Base-by-base conservation (phyloP, 2,329 filamentous ascomycete genomes). In the Fusarium concolor region DNA sequence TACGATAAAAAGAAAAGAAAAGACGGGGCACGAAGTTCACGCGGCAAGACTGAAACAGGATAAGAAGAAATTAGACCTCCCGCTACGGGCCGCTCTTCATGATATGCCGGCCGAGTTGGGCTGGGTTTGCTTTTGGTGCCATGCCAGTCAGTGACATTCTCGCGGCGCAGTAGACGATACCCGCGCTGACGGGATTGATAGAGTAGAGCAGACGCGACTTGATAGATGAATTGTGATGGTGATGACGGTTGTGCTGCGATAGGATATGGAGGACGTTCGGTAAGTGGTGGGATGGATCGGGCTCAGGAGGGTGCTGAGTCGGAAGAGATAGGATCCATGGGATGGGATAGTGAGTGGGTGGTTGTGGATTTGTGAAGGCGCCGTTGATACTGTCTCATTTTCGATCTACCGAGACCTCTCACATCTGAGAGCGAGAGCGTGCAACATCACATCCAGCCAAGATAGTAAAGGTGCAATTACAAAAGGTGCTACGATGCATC, bases 11-110 rank as follows among this genome's bases (percentile, higher is more conserved):
- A 6, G 18, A 20, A 17, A 20, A 20, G 55, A 44, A 43, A 14
- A 26, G 22, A 24, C 4, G 6, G 22, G 22, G 22, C 22, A 24
- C 10, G 28, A 29, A 31, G 38, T 61, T 61, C 53, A 58, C 52
- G 43, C 43, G 35, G 15, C 10, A 33, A n/a, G 10, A 18, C 24
- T 50, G 42, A 22, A 55, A 28, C 43, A 24, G 31, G 33, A 35
- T 35, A 35, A 29, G 10, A 18, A 55, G 43, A 55, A 31, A 55
- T 50, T 55, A 37, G 6, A 39, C 47, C 33, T 37, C 50, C 51
- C 56, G 56, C 56, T 35, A 55, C 56, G 56, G 56, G 51, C 51
- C 56, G 56, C 39, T 37, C 31, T 39, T 22, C 12, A n/a, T 10
- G 45, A 43, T 53, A 35, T 38, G 54, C 38, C 50, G 38, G 39